Conservation (phyloP, 2,329 filamentous ascomycete genomes). For the Ophiostoma quercus region DNA sequence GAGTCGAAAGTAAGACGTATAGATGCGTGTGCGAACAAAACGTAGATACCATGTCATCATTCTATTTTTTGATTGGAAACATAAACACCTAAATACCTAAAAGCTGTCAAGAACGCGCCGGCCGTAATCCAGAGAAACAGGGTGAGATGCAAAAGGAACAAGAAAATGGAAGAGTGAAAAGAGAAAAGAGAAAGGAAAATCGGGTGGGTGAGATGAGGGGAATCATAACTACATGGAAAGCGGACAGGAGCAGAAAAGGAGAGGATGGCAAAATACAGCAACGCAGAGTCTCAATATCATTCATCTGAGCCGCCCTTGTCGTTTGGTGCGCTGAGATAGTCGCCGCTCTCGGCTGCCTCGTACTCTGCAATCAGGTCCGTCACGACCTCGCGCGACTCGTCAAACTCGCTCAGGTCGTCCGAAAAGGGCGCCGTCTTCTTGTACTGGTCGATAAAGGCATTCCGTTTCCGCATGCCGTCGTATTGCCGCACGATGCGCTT, state of each 20-base stretch:
- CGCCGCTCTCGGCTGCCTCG: conserved; percentile 84
- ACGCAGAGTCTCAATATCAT: not conserved
- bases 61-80: not conserved
- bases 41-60: not conserved
- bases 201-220: conserved; percentile 12
- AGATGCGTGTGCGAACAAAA: not conserved
- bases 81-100: not conserved
- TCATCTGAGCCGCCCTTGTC: conserved; percentile 40
- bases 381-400: conserved; percentile 88
- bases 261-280: not conserved
- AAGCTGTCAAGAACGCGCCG: conserved; percentile 1
- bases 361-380: conserved; percentile 90
- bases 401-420: conserved; percentile 89
- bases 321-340: conserved; percentile 72
- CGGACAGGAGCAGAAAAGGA: not conserved
- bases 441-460: conserved; percentile 93
- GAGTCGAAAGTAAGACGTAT: no score
- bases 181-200: not conserved
- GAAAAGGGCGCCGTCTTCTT: conserved; percentile 93
- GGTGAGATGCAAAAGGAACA: not conserved
- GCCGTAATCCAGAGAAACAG: conserved; percentile 14
- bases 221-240: conserved; percentile 19
- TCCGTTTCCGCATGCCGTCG: conserved; percentile 88
- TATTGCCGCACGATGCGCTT: conserved; percentile 91
- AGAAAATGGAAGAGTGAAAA: not conserved